These are phyloP conservation scores for Boletus pseudopeckii DNA, from an alignment of 768 basidiomycete genomes.

Conservation along the genomic window DNA sequence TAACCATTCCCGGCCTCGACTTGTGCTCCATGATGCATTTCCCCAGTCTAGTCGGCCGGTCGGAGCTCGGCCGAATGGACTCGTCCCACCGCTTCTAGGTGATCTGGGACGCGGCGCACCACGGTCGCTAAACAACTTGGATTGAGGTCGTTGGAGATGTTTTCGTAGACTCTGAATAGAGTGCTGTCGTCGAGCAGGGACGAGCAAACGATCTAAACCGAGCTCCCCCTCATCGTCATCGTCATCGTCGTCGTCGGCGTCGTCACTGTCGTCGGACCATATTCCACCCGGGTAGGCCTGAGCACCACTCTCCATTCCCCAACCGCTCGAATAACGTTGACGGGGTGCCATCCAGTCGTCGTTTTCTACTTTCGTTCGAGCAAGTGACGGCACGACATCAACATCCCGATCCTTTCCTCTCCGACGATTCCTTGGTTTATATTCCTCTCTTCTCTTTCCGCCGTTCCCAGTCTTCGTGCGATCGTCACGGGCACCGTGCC, in stretches of 20 bases:
- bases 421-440: conserved; percentile 19
- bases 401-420: conserved; percentile 31
- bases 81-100: conserved; percentile 17
- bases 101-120: conserved; percentile 11
- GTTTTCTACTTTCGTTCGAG: conserved; percentile 57
- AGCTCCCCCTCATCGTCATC: conserved; percentile 53
- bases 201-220: conserved; percentile 62
- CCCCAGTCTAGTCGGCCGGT: conserved; percentile 13
- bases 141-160: conserved; percentile 43
- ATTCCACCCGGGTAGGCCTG: conserved; percentile 10
- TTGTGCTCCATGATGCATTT: conserved; percentile 21
- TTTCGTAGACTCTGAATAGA: conserved; percentile 70
- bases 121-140: conserved; percentile 10
- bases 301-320: conserved; percentile 27
- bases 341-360: conserved; percentile 46
- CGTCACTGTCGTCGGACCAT: conserved; percentile 28
- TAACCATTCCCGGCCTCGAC: conserved; percentile 24
- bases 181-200: conserved; percentile 67
- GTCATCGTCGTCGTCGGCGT: conserved; percentile 33
- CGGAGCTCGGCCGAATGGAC: conserved; percentile 14
- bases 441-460: conserved; percentile 25
- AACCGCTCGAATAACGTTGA: conserved; percentile 33
- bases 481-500: conserved; percentile 24
- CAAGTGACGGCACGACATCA: conserved; percentile 54
- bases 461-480: conserved; percentile 8